phyloP scores from a whole-genome alignment of 352 stramenopile species.

The Globisporangium sylvaticum region DNA sequence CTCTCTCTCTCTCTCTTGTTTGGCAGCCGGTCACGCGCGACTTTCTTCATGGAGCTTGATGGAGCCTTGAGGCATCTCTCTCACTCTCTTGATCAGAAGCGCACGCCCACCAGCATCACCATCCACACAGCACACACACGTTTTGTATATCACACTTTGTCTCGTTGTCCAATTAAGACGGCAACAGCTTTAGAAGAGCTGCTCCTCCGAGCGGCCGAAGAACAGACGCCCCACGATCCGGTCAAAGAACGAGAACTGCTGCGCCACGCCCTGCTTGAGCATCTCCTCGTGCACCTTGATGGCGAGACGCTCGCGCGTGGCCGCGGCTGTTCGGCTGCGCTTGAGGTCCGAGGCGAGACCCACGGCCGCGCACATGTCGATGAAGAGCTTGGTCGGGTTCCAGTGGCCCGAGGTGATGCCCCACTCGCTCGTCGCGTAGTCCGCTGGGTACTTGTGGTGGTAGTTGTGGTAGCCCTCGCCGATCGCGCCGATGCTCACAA shows the following conservation, averaged over 20 bases:
- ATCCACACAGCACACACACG: not conserved
- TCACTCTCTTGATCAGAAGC: too few relatives aligned
- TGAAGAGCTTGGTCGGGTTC: conserved; percentile 98
- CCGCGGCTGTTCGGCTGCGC: conserved; percentile 84
- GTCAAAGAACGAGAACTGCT: conserved; percentile 55
- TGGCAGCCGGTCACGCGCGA: too few relatives aligned
- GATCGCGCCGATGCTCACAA: conserved; percentile 94
- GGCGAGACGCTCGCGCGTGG: conserved; percentile 60
- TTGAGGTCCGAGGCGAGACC: conserved; percentile 95
- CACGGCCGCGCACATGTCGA: conserved; percentile 91
- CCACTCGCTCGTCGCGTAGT: conserved; percentile 98
- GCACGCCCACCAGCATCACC: too few relatives aligned
- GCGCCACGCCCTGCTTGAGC: conserved; percentile 45
- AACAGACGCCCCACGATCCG: conserved; percentile 59
- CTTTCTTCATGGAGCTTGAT: too few relatives aligned
- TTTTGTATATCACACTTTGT: not conserved
- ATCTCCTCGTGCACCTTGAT: conserved; percentile 60
- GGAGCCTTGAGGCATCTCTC: too few relatives aligned
- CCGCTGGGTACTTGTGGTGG: conserved; percentile 98
- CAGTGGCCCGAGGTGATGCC: conserved; percentile 94
- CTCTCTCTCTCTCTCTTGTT: too few relatives aligned
- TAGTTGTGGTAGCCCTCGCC: conserved; percentile 98
- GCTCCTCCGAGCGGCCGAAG: conserved; percentile 76
- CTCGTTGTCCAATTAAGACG: not conserved
- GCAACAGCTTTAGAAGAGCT: conserved; percentile 52